Evolutionary conservation across 306 rosid species (phyloP).

Genomic region (Cucurbita ficifolia): DNA sequence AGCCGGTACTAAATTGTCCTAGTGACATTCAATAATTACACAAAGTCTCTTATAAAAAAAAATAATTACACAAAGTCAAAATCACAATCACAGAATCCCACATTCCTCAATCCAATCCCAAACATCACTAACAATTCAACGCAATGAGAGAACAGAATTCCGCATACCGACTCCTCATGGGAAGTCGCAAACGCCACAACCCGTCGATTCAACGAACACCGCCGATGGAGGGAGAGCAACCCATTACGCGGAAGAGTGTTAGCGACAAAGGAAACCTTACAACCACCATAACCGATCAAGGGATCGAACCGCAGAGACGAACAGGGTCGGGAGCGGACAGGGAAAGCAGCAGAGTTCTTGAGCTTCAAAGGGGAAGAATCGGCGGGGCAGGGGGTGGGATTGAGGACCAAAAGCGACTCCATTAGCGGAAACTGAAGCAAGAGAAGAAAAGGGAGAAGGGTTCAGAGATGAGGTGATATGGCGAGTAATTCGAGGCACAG

Average conservation of each 20-base stretch:
- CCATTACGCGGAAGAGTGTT: conserved; percentile 9
- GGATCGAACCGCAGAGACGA: conserved; percentile 30
- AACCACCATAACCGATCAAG: conserved; percentile 18
- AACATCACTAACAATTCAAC: not conserved
- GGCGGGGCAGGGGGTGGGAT: conserved; percentile 32
- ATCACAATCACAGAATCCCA: not conserved
- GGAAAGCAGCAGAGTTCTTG: conserved; percentile 11
- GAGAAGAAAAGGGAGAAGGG: not conserved
- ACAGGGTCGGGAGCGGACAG: not conserved
- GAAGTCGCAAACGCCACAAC: conserved; percentile 35
- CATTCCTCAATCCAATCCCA: not conserved
- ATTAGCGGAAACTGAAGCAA: conserved; percentile 23
- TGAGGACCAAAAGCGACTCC: conserved; percentile 48
- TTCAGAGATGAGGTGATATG: not conserved
- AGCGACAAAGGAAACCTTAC: conserved; percentile 12
- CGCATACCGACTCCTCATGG: conserved; percentile 52
- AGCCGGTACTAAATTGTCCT: not conserved
- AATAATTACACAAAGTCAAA: not conserved
- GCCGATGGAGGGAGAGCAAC: conserved; percentile 15
- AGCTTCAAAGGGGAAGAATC: conserved; percentile 9
- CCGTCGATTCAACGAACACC: conserved; percentile 17
- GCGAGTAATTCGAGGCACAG: not conserved
- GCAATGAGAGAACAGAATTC: not conserved
- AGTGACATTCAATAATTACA: not conserved
- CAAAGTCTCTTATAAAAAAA: no score